Conservation (phyloP, 2,329 filamentous ascomycete species). For the Epichloe hybrida region DNA sequence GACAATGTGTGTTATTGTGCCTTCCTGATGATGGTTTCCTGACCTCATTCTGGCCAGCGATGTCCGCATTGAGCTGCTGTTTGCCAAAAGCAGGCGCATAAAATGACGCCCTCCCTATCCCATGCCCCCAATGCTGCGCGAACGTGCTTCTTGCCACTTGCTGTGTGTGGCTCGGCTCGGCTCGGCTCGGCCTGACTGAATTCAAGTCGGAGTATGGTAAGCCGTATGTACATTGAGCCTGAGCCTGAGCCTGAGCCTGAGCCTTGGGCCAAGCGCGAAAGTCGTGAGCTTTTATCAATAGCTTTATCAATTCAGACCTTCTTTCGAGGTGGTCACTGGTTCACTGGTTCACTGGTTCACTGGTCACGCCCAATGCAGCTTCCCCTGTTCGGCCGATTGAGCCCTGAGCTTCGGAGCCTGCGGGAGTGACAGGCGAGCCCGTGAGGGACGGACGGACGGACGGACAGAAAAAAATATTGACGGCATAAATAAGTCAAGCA, state of each 20-base stretch:
- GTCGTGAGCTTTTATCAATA: too few species aligned
- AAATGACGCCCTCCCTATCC: too few species aligned
- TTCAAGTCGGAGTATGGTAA: too few species aligned
- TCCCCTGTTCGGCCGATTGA: too few species aligned
- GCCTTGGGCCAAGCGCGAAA: too few species aligned
- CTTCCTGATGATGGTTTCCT: not conserved
- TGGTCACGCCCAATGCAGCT: not conserved
- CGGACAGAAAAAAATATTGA: not conserved
- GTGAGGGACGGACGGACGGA: not conserved
- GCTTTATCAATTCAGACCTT: not conserved
- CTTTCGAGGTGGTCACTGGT: not conserved
- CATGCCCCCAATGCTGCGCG: not conserved
- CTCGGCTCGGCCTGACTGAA: too few species aligned
- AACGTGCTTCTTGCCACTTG: not conserved
- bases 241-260: too few species aligned
- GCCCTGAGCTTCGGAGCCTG: not conserved
- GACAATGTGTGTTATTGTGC: not conserved
- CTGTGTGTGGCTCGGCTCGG: not conserved
- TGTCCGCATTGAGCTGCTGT: not conserved
- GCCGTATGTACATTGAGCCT: too few species aligned
- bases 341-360: not conserved
- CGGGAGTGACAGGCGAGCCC: not conserved
- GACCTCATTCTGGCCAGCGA: not conserved
- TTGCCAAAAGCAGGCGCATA: not conserved
- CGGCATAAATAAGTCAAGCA: not conserved